A percentile compares a stretch with the other conserved stretches of the same genome.
Conservation (phyloP, 2,329 filamentous ascomycete genomes). For the Claviceps arundinis region DNA sequence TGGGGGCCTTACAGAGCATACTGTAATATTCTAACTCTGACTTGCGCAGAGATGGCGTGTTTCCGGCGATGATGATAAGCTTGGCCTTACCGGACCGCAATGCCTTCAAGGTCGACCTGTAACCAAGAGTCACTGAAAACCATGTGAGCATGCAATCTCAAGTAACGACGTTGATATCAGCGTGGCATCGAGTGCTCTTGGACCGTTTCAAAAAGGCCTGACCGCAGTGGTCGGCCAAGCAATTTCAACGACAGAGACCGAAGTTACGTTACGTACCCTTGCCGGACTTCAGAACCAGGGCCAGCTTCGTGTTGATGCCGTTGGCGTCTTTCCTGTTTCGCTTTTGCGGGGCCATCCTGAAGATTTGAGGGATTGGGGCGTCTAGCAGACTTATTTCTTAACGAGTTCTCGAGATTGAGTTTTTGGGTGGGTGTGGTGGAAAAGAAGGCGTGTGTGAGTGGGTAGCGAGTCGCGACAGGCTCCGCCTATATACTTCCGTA, state of each 20-base stretch:
- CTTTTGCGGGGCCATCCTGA: conserved; percentile 58
- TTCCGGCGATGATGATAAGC: conserved; percentile 85
- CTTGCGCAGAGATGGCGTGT: conserved; percentile 97
- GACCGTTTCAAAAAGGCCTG: background rate
- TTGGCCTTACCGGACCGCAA: conserved; percentile 96
- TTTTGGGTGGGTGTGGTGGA: too few relatives aligned
- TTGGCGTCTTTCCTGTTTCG: conserved; percentile 75
- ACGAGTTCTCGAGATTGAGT: conserved; percentile 9
- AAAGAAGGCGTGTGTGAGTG: too few relatives aligned
- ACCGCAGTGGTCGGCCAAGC: background rate
- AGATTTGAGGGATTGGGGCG: conserved; percentile 15
- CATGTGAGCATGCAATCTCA: background rate
- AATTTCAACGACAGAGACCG: background rate
- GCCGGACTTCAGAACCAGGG: conserved; percentile 51
- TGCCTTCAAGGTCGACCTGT: conserved; percentile 53
- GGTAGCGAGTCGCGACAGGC: too few relatives aligned
- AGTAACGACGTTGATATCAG: background rate
- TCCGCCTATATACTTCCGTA: too few relatives aligned
- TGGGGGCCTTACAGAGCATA: conserved; percentile 85
- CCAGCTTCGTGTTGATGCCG: conserved; percentile 51
- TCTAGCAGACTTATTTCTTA: conserved; percentile 13
- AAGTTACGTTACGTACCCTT: conserved; percentile 49
- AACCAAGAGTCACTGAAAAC: conserved; percentile 25
- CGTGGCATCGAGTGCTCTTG: background rate
- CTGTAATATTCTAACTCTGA: conserved; percentile 92